Evolutionary conservation across 1,284 basidiomycete species (phyloP).

Genomic region (Ustanciosporium gigantosporum): DNA sequence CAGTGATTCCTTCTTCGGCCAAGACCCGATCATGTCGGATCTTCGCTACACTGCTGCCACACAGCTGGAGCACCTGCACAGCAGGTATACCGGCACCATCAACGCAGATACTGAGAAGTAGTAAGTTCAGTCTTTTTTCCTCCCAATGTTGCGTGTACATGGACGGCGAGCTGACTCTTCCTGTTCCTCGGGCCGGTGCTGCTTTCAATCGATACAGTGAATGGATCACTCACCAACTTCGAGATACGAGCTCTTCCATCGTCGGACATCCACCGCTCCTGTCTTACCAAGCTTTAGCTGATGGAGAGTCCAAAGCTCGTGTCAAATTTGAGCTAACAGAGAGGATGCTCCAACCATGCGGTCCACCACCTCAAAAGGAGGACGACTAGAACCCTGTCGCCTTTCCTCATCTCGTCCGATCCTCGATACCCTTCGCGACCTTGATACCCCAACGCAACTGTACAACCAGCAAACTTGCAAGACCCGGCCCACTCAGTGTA

Average conservation of each 20-base stretch:
- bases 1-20: too few relatives aligned
- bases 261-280: conserved; percentile 84
- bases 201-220: conserved; percentile 68
- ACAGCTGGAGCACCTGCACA: conserved; percentile 69
- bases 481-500: too few relatives aligned
- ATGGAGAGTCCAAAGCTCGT: conserved; percentile 85
- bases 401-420: not conserved
- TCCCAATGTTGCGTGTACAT: conserved; percentile 4
- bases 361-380: conserved; percentile 88
- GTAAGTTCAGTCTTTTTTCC: conserved; percentile 41
- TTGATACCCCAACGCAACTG: conserved; percentile 12
- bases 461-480: too few relatives aligned
- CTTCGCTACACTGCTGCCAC: conserved; percentile 36
- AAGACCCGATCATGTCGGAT: conserved; percentile 39
- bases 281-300: conserved; percentile 87
- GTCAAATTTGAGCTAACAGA: conserved; percentile 76
- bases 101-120: conserved; percentile 57
- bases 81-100: conserved; percentile 86
- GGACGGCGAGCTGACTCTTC: conserved; percentile 1
- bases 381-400: conserved; percentile 69
- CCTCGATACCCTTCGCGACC: not conserved
- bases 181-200: conserved; percentile 6
- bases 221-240: conserved; percentile 95
- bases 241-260: conserved; percentile 88
- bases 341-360: conserved; percentile 98